A percentile compares a stretch with the other conserved stretches of the same genome.
These are phyloP conservation scores for Diaporthe citri DNA, from an alignment of 2,329 filamentous ascomycete species.

Conservation along the genomic window DNA sequence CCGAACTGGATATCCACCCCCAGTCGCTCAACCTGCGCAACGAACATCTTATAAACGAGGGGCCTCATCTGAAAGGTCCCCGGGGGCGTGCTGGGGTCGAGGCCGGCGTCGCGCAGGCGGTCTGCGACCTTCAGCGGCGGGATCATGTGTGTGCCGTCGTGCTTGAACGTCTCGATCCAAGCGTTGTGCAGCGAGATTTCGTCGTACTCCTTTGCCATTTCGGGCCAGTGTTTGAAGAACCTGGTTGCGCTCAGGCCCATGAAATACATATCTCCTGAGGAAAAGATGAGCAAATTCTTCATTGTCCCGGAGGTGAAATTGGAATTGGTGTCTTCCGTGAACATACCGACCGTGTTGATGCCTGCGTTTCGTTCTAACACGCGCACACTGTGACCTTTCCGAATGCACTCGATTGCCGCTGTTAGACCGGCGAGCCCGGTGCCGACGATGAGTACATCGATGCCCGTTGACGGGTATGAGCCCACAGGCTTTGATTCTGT, in stretches of 20 bases:
- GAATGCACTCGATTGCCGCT: conserved; percentile 70
- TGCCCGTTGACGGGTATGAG: background rate
- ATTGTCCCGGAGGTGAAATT: too few species aligned
- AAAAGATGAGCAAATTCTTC: background rate
- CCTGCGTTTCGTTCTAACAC: conserved; percentile 59
- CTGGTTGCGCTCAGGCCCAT: conserved; percentile 12
- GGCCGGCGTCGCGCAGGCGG: conserved; percentile 55
- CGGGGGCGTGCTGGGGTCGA: conserved; percentile 43
- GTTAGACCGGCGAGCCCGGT: conserved; percentile 72
- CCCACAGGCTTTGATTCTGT: background rate
- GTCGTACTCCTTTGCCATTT: conserved; percentile 63
- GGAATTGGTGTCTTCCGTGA: accelerated
- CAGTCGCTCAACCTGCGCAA: background rate
- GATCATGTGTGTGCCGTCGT: conserved; percentile 63
- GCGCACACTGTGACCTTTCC: conserved; percentile 68
- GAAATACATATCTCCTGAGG: conserved; percentile 1
- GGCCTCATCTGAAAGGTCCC: conserved; percentile 19
- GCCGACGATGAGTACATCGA: conserved; percentile 52
- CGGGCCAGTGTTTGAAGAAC: conserved; percentile 41
- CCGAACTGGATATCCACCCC: background rate
- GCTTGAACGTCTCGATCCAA: conserved; percentile 69
- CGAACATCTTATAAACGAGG: conserved; percentile 9
- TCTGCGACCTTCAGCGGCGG: conserved; percentile 62
- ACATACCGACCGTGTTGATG: background rate
- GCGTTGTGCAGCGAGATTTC: conserved; percentile 65